Evolutionary conservation across 1,284 basidiomycete genomes (phyloP).

Genomic region (Marasmius sp.): DNA sequence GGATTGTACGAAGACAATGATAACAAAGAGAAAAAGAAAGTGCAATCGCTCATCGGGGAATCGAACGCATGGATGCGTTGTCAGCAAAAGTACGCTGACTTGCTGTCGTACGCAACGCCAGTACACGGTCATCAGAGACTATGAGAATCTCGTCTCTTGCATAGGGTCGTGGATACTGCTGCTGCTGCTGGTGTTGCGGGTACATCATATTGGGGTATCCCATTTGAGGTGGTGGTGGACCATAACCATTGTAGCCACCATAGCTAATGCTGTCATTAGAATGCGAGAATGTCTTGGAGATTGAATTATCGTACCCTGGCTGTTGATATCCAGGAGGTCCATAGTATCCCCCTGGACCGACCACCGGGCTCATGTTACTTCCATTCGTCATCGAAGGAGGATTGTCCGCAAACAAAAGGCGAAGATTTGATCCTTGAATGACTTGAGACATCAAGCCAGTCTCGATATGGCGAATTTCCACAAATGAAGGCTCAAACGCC

Average conservation of each 20-base stretch:
- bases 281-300: neutral
- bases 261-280: neutral
- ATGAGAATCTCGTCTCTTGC: slow-evolving; percentile 78
- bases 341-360: slow-evolving; percentile 16
- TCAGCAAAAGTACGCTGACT: slow-evolving; percentile 38
- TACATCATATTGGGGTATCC: slow-evolving; percentile 1
- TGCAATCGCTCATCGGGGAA: slow-evolving; percentile 30
- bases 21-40: neutral
- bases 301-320: slow-evolving; percentile 15
- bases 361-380: neutral
- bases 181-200: slow-evolving; percentile 26
- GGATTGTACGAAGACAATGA: neutral
- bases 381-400: slow-evolving; percentile 77
- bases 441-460: slow-evolving; percentile 92
- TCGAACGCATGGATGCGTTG: slow-evolving; percentile 41
- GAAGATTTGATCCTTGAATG: slow-evolving; percentile 89
- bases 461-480: slow-evolving; percentile 96
- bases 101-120: slow-evolving; percentile 57
- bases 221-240: slow-evolving; percentile 9
- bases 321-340: slow-evolving; percentile 40
- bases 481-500: slow-evolving; percentile 95
- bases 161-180: slow-evolving; percentile 43
- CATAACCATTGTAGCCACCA: neutral
- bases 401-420: slow-evolving; percentile 91
- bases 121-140: slow-evolving; percentile 77